A percentile compares a stretch with the other conserved stretches of the same genome.
Evolutionary conservation across 768 basidiomycete genomes (phyloP).

Genomic region (Lactarius pseudohatsudake): DNA sequence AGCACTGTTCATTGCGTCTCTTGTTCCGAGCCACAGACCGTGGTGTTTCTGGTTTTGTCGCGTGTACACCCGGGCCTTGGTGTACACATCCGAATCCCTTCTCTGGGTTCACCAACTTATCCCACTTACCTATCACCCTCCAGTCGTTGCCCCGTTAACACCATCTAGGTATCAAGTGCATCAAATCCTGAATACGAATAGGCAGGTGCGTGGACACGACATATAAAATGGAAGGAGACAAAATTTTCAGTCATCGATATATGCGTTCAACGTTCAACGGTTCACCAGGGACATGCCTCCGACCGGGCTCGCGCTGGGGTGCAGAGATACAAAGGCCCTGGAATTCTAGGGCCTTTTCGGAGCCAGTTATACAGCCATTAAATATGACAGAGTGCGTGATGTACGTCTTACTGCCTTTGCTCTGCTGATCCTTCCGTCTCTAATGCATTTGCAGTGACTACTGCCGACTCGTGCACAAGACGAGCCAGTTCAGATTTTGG

Average conservation of each 20-base stretch:
- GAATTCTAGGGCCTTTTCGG: slow-evolving; percentile 64
- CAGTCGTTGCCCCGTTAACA: no score
- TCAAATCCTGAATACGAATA: slow-evolving; percentile 71
- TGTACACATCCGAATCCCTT: background rate
- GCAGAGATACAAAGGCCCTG: slow-evolving; percentile 65
- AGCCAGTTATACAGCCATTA: no score
- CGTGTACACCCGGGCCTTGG: slow-evolving; percentile 43
- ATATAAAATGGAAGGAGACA: background rate
- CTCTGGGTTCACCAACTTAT: slow-evolving; percentile 5
- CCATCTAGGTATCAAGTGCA: slow-evolving; percentile 80
- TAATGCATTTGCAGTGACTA: slow-evolving; percentile 52
- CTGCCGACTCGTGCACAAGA: slow-evolving; percentile 82
- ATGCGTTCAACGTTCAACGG: no score
- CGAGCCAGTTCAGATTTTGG: slow-evolving; percentile 77
- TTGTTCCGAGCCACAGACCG: slow-evolving; percentile 42
- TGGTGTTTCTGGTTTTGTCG: slow-evolving; percentile 90
- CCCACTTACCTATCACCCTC: slow-evolving; percentile 33
- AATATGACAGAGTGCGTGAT: no score
- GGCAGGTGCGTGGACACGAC: slow-evolving; percentile 46
- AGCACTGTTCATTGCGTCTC: slow-evolving; percentile 42
- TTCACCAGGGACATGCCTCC: no score
- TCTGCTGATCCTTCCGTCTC: background rate
- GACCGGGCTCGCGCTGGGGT: slow-evolving; percentile 50
- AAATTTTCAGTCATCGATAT: background rate
- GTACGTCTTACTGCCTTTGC: slow-evolving; percentile 30